phyloP scores from a whole-genome alignment of 2,329 filamentous ascomycete species.

The Akanthomyces lecanii region DNA sequence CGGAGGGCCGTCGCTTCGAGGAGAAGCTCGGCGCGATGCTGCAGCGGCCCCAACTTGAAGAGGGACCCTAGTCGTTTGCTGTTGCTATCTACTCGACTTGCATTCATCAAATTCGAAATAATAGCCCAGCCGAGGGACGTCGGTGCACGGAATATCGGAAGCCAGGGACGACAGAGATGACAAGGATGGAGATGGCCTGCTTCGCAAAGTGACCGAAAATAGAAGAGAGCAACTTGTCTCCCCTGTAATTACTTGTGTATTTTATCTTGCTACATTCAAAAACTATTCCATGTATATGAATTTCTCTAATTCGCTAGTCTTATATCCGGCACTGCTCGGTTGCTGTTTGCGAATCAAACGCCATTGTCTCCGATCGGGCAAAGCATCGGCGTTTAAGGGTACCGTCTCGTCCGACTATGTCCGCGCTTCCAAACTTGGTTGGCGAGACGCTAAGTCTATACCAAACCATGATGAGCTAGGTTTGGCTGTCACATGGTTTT shows the following conservation, averaged over 20 bases:
- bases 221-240: neutral
- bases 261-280: neutral
- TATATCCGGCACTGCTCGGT: neutral
- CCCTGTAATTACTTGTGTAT: neutral
- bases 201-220: neutral
- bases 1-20: neutral
- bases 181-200: too few relatives aligned
- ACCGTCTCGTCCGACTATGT: constrained; percentile 4
- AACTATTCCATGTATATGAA: neutral
- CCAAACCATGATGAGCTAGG: too few relatives aligned
- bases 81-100: too few relatives aligned
- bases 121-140: too few relatives aligned
- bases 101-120: too few relatives aligned
- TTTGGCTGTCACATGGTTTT: neutral
- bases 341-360: neutral
- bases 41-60: neutral
- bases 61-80: neutral
- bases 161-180: neutral
- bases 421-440: neutral
- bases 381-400: neutral
- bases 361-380: too few relatives aligned
- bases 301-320: neutral
- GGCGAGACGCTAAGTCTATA: neutral
- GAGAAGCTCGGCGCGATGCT: neutral
- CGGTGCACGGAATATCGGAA: too few relatives aligned